These are phyloP conservation scores for Ustilago cynodontis DNA, from an alignment of 1,284 basidiomycete species.

Conservation along the genomic window DNA sequence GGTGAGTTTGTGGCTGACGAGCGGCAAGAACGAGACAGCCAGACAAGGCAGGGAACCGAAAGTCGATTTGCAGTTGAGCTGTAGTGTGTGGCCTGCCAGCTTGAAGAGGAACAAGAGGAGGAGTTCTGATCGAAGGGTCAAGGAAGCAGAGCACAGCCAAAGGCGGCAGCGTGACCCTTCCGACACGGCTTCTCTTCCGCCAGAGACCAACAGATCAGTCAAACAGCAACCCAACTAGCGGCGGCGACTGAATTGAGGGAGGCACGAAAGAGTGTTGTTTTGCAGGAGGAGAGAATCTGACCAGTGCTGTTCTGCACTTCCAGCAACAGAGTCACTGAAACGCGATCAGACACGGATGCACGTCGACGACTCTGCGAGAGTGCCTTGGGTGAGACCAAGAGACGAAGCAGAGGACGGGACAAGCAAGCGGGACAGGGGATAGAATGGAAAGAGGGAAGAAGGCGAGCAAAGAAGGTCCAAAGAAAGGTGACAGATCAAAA, in stretches of 20 bases:
- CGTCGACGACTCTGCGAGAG: neutral
- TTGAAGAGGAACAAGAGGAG: neutral
- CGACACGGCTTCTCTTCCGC: neutral
- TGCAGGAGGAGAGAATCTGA: neutral
- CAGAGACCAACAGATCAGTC: neutral
- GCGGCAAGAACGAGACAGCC: too few relatives aligned
- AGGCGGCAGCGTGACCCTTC: neutral
- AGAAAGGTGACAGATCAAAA: conserved; percentile 23
- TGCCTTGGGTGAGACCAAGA: neutral
- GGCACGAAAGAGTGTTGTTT: conserved; percentile 2
- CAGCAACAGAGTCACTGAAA: neutral
- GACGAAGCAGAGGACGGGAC: neutral
- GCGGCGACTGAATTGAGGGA: neutral
- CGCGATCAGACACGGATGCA: neutral
- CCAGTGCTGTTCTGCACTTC: conserved; percentile 1
- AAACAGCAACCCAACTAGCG: neutral
- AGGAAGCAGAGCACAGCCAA: neutral
- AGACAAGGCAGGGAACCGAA: neutral
- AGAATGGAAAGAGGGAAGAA: conserved; percentile 1
- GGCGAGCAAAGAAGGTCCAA: neutral
- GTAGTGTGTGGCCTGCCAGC: neutral
- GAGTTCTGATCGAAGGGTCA: neutral
- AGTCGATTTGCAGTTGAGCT: neutral
- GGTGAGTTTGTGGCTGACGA: neutral
- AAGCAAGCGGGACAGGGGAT: neutral